Conservation (phyloP, 1,284 basidiomycete species). For the Papiliotrema fonsecae region DNA sequence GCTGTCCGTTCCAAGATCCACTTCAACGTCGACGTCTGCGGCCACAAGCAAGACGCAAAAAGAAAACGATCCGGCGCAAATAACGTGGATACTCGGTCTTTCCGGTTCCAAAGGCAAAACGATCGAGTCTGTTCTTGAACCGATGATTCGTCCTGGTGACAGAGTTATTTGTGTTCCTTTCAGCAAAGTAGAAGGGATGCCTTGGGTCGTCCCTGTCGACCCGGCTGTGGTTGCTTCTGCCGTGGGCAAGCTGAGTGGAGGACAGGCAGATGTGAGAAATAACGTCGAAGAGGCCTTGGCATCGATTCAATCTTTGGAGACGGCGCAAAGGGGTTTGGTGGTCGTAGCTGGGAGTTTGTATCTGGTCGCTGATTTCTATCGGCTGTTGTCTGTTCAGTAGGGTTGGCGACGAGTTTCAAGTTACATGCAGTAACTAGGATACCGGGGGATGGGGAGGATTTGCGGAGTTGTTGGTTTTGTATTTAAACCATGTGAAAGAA, state of each 20-base stretch:
- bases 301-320: no score
- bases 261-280: conserved; percentile 42
- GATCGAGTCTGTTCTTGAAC: conserved; percentile 62
- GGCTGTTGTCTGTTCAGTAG: conserved; percentile 45
- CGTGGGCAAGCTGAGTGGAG: conserved; percentile 51
- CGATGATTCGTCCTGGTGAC: conserved; percentile 53
- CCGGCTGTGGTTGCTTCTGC: neutral
- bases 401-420: neutral
- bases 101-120: conserved; percentile 78
- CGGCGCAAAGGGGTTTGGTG: conserved; percentile 52
- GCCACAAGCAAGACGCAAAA: no score
- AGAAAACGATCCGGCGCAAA: conserved; percentile 19
- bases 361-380: conserved; percentile 81
- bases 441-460: no score
- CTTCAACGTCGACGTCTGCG: no score
- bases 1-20: no score
- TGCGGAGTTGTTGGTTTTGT: no score
- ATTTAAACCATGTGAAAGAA: no score
- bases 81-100: conserved; percentile 66
- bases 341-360: conserved; percentile 86
- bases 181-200: conserved; percentile 80
- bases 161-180: conserved; percentile 57
- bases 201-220: conserved; percentile 71
- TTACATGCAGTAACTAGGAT: neutral
- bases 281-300: no score